Base-by-base conservation (phyloP, 371 early-diverging fungal genomes). In the Mucor irregularis region DNA sequence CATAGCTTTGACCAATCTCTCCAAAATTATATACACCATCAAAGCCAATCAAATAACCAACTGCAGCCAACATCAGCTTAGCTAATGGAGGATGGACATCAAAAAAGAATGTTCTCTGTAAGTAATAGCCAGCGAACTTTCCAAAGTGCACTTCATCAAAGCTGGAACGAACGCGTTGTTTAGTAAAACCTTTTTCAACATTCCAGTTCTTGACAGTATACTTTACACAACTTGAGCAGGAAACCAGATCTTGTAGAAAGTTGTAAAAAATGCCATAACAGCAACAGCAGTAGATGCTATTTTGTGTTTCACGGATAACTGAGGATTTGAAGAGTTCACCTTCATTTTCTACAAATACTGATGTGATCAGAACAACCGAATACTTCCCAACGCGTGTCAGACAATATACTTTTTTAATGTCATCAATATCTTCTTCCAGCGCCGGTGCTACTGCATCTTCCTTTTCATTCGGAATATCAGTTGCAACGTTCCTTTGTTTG, bases 131-230 rank as follows among this genome's bases (percentile, higher is more conserved):
- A 14, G 97, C 94, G 74, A 99, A 99, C 70, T 97, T 97, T 49
- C 99, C 99, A 85, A 99, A 99, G 68, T 99, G 99, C 10, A 99
- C 99, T 74, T 99, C 99, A 76, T 98, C 98, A 66, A 94, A 94
- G 1, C 82, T 82, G 44, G 0, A n/a, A n/a, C n/a, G n/a, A n/a
- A n/a, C n/a, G n/a, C n/a, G n/a, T n/a, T n/a, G 4, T 42, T 24
- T 42, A 8, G 16, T 19, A 4, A 39, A 4, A 21, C 5, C 8
- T 31, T 59, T 22, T 81, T 38, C 35, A 28, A 49, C 78, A 40
- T 10, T 21, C 2, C 10, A 24, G 14, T 37, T 37, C 16, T 37
- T n/a, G 21, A 39, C 5, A 14, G 21, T 42, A 24, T 42, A 42
- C 42, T 42, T 63, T 79, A 85, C 78, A 91, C 91, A 9, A 91